phyloP scores from a whole-genome alignment of 176 grass and related monocot genomes.

The Zoysia japonica region DNA sequence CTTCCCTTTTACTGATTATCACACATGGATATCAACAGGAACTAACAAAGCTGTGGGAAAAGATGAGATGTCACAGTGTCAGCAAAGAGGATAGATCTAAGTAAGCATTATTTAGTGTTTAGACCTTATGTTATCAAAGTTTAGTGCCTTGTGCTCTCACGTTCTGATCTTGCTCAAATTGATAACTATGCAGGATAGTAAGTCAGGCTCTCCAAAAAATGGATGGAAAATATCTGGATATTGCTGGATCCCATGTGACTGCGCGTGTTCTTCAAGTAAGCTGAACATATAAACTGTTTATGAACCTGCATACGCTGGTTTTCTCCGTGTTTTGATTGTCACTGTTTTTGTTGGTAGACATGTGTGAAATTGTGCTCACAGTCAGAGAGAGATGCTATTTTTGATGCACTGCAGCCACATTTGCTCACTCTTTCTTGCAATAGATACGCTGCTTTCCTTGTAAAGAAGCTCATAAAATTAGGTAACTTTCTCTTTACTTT shows the following conservation, averaged over 20 bases:
- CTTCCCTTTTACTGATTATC: not conserved
- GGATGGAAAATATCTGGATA: constrained; percentile 79
- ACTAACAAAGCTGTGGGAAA: constrained; percentile 83
- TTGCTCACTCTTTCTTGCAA: constrained; percentile 68
- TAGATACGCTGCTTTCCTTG: constrained; percentile 87
- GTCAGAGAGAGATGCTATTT: constrained; percentile 75
- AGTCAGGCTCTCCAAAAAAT: constrained; percentile 73
- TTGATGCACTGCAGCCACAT: constrained; percentile 65
- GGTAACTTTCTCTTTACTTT: constrained; percentile 44
- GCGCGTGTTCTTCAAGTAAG: constrained; percentile 95
- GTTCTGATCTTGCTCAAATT: constrained; percentile 4
- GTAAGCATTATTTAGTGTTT: constrained; percentile 46
- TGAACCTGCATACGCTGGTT: not conserved
- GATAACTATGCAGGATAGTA: constrained; percentile 62
- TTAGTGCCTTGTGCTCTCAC: not conserved
- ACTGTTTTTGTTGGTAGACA: constrained; percentile 47
- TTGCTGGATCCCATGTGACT: constrained; percentile 73
- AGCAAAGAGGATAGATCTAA: constrained; percentile 76
- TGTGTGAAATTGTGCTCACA: constrained; percentile 90
- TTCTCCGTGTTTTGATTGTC: not conserved
- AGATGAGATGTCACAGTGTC: constrained; percentile 72
- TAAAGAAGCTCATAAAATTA: constrained; percentile 84
- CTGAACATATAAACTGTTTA: constrained; percentile 1
- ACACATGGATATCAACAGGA: constrained; percentile 52
- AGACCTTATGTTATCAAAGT: constrained; percentile 8